phyloP scores from a whole-genome alignment of 2,329 filamentous ascomycete species.

The Pyricularia sp. region DNA sequence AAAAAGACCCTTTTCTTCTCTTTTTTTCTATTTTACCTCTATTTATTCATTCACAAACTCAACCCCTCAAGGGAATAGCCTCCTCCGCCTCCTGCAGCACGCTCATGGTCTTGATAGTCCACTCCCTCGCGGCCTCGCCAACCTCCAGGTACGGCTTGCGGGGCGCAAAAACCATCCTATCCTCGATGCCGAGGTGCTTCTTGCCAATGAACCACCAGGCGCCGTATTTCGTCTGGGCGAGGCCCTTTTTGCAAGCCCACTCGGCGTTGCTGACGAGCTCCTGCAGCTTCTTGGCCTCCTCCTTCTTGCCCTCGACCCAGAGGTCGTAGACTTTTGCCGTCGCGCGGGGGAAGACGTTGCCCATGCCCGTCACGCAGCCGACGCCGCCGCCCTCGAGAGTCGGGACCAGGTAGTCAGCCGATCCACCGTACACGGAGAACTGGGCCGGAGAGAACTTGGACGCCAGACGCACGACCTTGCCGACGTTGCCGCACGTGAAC shows the following conservation, averaged over 20 bases:
- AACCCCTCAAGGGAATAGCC: not conserved
- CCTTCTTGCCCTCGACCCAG: constrained; percentile 25
- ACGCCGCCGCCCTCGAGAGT: constrained; percentile 27
- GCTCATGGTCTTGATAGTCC: constrained; percentile 30
- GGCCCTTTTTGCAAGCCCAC: constrained; percentile 41
- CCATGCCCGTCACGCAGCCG: constrained; percentile 35
- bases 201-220: constrained; percentile 31
- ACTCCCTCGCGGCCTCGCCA: constrained; percentile 26
- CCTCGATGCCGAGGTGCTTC: constrained; percentile 23
- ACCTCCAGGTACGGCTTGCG: constrained; percentile 31
- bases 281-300: constrained; percentile 29
- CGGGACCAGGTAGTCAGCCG: constrained; percentile 32
- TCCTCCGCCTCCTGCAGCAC: constrained; percentile 25
- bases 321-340: constrained; percentile 29
- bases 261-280: constrained; percentile 34
- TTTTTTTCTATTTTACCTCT: too few relatives aligned
- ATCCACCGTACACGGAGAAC: constrained; percentile 33
- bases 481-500: constrained; percentile 40
- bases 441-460: constrained; percentile 11
- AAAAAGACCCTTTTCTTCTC: not conserved
- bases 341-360: constrained; percentile 34
- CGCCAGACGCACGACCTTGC: constrained; percentile 31
- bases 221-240: constrained; percentile 36
- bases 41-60: not conserved
- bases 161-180: constrained; percentile 28